phyloP scores from a whole-genome alignment of 441 rosid species.

The Melianthus villosus region DNA sequence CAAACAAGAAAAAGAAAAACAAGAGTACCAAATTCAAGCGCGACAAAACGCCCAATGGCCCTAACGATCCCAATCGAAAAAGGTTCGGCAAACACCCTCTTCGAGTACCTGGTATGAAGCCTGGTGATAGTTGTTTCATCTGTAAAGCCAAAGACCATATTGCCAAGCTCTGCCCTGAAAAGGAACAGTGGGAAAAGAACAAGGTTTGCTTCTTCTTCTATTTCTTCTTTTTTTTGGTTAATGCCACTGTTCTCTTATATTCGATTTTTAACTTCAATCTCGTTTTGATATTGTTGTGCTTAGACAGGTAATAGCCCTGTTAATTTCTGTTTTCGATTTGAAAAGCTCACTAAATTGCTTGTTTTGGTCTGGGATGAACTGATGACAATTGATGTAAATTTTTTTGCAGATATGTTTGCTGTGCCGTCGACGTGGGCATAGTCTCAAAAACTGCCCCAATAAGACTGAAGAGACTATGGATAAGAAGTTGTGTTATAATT shows the following conservation, averaged over 20 bases:
- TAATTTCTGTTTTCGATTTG: constrained; percentile 6
- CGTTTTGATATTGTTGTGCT: too few species aligned
- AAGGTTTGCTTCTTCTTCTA: constrained; percentile 29
- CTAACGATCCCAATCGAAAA: constrained; percentile 18
- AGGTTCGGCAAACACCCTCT: constrained; percentile 55
- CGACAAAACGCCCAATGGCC: constrained; percentile 18
- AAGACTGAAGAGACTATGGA: constrained; percentile 41
- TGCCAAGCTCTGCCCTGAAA: constrained; percentile 68
- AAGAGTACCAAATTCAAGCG: constrained; percentile 41
- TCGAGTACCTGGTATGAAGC: constrained; percentile 81
- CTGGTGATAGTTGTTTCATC: constrained; percentile 82
- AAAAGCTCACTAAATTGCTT: too few species aligned
- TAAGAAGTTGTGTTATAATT: constrained; percentile 64
- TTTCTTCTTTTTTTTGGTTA: not conserved
- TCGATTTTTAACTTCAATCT: too few species aligned
- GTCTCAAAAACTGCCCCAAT: constrained; percentile 62
- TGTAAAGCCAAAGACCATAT: constrained; percentile 67
- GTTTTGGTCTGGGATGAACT: too few species aligned
- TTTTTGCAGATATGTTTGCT: constrained; percentile 67
- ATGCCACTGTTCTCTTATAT: not conserved
- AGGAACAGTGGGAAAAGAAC: constrained; percentile 74
- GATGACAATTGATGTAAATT: too few species aligned
- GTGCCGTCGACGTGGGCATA: constrained; percentile 77
- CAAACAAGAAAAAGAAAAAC: constrained; percentile 37
- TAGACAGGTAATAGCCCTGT: not conserved